Base-by-base conservation (phyloP, 2,329 filamentous ascomycete species). In the Alternaria angustiovoidea region DNA sequence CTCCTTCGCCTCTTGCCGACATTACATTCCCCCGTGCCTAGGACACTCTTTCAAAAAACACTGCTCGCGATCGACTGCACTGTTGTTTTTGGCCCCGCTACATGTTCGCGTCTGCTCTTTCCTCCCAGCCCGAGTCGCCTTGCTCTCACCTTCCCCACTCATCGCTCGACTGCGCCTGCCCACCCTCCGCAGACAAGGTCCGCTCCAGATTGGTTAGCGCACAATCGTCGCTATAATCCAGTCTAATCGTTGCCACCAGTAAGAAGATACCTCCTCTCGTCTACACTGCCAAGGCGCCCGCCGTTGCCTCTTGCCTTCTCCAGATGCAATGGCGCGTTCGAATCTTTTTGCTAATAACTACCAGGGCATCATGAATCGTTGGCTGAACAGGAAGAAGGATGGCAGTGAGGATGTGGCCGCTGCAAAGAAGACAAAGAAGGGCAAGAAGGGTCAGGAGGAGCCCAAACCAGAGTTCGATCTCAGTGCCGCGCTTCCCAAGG, bases 391-490 rank as follows among this genome's bases (percentile, higher is more conserved):
- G 80, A 93, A 89, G 83, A 91, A 88, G 85, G 69, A 71, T 53
- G 62, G 48, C 52, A 85, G 78, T 8, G 68, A 74, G 32, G 75
- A 77, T 20, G 58, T 62, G 53, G 52, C 67, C 7, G 61, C 58
- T 38, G 57, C 72, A 54, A 80, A 71, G 52, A 72, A 72, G 76
- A 47, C 58, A 62, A 83, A 82, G 75, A 82, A 81, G 76, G 80
- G 75, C 47, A 87, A 85, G 77, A 84, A 85, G 65, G 78, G 74
- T 36, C 86, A 86, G 71, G 63, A 76, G 61, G 82, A 86, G 68
- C 80, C 82, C 46, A 91, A 89, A 74, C 83, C 82, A 59, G 86
- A 92, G 63, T 79, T 97, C 47, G 90, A 98, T 71, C 82, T 98
- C 12, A 78, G 88, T 3, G 83, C 83, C 12, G 94, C 88, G 1